Conservation (phyloP, 306 rosid species). For the Vigna hirtella region DNA sequence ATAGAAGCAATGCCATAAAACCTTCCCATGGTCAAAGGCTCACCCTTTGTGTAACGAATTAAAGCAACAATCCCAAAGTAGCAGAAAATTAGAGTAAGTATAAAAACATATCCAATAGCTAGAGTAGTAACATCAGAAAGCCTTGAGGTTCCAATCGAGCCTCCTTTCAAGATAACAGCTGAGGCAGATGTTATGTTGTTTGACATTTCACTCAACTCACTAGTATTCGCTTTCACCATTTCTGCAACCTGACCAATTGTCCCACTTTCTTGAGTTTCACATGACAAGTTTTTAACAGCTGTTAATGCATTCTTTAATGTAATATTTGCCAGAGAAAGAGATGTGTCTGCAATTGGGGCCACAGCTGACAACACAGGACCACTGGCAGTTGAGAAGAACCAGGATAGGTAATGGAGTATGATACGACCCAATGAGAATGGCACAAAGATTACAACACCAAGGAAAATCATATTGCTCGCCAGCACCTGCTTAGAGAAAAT, state of each 20-base stretch:
- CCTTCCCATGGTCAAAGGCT: conserved; percentile 86
- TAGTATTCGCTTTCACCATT: conserved; percentile 71
- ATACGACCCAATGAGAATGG: conserved; percentile 93
- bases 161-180: conserved; percentile 72
- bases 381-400: conserved; percentile 80
- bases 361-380: conserved; percentile 72
- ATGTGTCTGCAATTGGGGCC: conserved; percentile 77
- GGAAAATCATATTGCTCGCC: conserved; percentile 99
- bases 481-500: conserved; percentile 70
- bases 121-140: conserved; percentile 95
- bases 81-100: conserved; percentile 76
- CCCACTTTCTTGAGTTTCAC: conserved; percentile 71
- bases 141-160: conserved; percentile 72
- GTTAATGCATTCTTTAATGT: conserved; percentile 88
- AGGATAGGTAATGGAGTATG: conserved; percentile 76
- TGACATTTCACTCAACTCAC: conserved; percentile 69
- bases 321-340: conserved; percentile 86
- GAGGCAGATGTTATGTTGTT: conserved; percentile 73
- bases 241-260: conserved; percentile 81
- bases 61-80: conserved; percentile 85
- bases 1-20: conserved; percentile 90
- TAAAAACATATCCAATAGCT: conserved; percentile 88
- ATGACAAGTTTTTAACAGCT: conserved; percentile 74
- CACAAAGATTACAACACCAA: conserved; percentile 90
- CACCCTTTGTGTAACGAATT: conserved; percentile 91